Evolutionary conservation across 108 stramenopile genomes (phyloP).

Genomic region (Schizochytrium sp.): DNA sequence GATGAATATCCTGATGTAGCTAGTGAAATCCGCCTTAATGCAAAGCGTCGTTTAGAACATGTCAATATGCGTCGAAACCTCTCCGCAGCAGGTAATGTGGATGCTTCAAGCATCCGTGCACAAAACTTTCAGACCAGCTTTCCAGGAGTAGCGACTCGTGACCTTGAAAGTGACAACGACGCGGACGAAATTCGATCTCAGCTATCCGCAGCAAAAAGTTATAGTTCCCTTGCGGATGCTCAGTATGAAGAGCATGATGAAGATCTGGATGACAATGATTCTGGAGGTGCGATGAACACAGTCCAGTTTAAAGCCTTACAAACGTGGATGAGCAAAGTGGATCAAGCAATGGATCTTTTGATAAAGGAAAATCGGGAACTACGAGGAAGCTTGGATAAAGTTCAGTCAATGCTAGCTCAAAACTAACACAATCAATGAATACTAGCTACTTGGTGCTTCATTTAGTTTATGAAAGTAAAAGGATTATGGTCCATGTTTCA

Average conservation of each 20-base stretch:
- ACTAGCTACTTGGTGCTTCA: too few relatives aligned
- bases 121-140: constrained; percentile 40
- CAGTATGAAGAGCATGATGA: not conserved
- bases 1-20: constrained; percentile 37
- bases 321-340: not conserved
- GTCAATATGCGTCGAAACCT: not conserved
- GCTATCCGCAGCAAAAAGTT: not conserved
- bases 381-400: too few relatives aligned
- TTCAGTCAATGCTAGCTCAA: too few relatives aligned
- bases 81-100: not conserved
- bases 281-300: not conserved
- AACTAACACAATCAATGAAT: too few relatives aligned
- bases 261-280: not conserved
- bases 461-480: too few relatives aligned
- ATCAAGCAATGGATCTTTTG: too few relatives aligned
- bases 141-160: constrained; percentile 32
- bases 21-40: constrained; percentile 17
- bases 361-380: too few relatives aligned
- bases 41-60: constrained; percentile 21
- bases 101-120: not conserved
- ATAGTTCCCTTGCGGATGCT: not conserved
- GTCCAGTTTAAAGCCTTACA: not conserved
- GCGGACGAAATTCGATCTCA: not conserved
- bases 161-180: not conserved
- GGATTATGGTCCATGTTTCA: too few relatives aligned